These are phyloP conservation scores for Podospora tetraspora DNA, from an alignment of 495 filamentous ascomycete species.

Conservation along the genomic window DNA sequence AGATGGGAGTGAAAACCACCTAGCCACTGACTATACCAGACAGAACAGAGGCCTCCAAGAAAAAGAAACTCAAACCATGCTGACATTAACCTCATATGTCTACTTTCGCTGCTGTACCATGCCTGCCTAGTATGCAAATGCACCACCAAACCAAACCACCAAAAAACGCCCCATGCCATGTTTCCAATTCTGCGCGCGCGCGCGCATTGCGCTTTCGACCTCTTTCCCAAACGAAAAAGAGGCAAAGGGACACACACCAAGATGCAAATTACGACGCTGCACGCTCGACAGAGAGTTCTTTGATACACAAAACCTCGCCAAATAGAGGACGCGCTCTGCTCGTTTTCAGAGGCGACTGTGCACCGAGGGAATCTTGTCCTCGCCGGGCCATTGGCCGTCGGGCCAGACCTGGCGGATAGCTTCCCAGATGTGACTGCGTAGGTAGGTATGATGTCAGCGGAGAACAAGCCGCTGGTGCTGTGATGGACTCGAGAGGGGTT, in stretches of 20 bases:
- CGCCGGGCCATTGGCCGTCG: constrained; percentile 70
- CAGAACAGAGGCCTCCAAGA: not conserved
- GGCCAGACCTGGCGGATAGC: constrained; percentile 81
- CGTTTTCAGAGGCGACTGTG: constrained; percentile 31
- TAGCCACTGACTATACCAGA: too few relatives aligned
- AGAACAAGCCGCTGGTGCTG: not conserved
- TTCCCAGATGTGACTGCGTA: constrained; percentile 76
- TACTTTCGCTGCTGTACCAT: not conserved
- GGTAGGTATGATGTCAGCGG: not conserved
- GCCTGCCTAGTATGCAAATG: not conserved
- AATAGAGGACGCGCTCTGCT: not conserved
- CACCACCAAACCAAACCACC: not conserved
- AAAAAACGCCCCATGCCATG: not conserved
- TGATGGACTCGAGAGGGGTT: not conserved
- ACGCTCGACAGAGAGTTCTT: not conserved
- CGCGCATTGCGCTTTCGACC: not conserved
- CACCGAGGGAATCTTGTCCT: constrained; percentile 45
- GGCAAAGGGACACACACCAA: not conserved
- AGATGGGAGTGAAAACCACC: not conserved
- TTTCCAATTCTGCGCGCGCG: not conserved
- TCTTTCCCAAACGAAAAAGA: not conserved
- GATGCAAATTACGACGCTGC: not conserved
- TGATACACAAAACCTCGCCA: not conserved
- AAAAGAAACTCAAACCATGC: not conserved
- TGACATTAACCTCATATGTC: not conserved